Evolutionary conservation across 257 asterid genomes (phyloP), one percentile per base, ranked within the genome.

Genomic region (Rubia yunnanensis): DNA sequence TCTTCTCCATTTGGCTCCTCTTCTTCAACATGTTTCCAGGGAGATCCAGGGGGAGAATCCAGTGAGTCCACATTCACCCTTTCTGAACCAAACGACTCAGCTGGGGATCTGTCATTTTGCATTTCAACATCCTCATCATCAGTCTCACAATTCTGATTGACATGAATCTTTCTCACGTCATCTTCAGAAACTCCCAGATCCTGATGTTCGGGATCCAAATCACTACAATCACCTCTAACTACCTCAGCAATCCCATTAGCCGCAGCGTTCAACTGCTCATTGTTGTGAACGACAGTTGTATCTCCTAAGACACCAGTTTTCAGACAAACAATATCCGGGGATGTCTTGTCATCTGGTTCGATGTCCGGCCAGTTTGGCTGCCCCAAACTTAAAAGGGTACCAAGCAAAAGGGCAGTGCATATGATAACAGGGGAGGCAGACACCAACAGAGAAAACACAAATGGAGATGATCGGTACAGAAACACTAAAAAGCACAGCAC

Each of bases 351-450:
- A 65, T 84, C 95, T 61, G 67, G 68, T 60, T 84, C 92, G n/a
- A 87, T 86, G 65, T 87, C 90, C 2, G 99, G 97, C 71, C 85
- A 52, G 73, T 84, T 83, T 0, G 84, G 85, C 48, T 92, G 85
- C 67, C 99, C 97, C 64, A 84, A 87, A 82, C 95, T 92, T 60
- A 92, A 72, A 54, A 92, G 83, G 62, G 86, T 81, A 10, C 99
- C 99, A 58, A 92, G 96, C 84, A 92, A 81, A 74, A 83, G 71
- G 71, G 95, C 91, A 78, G 99, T 92, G 77, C 97, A 92, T 39
- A 87, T 78, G 72, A 92, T 81, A 28, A 87, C 80, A 75, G 98
- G 98, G 46, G 90, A 92, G 52, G 79, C 79, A 72, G 92, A 84
- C 7, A 92, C 79, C 87, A 92, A 72, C 46, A 89, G 14, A 10